Evolutionary conservation across 1,284 basidiomycete genomes (phyloP).

Genomic region (Caloboletus firmus): DNA sequence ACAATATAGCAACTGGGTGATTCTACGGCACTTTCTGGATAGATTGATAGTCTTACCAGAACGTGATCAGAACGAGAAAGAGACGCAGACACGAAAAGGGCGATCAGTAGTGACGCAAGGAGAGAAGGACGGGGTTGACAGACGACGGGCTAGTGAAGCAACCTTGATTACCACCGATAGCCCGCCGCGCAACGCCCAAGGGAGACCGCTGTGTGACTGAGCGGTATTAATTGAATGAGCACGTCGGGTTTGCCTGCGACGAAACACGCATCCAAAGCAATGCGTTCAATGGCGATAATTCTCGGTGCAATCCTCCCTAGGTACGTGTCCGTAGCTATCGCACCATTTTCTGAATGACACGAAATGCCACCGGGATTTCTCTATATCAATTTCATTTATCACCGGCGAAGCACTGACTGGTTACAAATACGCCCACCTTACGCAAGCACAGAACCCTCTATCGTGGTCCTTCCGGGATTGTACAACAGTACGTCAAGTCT

Average conservation of each 20-base stretch:
- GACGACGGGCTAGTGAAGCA: slow-evolving; percentile 13
- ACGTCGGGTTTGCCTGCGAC: not conserved
- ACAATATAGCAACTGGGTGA: slow-evolving; percentile 14
- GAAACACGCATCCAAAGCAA: too few relatives aligned
- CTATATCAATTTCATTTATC: slow-evolving; percentile 34
- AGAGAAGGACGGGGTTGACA: slow-evolving; percentile 10
- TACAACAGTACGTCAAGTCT: not conserved
- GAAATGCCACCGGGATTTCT: slow-evolving; percentile 12
- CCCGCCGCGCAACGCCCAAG: not conserved
- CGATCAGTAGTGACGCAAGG: slow-evolving; percentile 16
- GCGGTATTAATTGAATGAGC: too few relatives aligned
- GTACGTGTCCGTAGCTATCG: slow-evolving; percentile 27
- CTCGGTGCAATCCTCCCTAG: slow-evolving; percentile 29
- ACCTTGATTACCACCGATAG: slow-evolving; percentile 10
- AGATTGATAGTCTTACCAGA: slow-evolving; percentile 15
- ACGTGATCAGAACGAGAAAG: slow-evolving; percentile 2
- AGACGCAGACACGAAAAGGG: not conserved
- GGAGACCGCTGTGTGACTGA: too few relatives aligned
- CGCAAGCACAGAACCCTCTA: slow-evolving; percentile 11
- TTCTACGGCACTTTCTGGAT: slow-evolving; percentile 7
- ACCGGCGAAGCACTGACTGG: slow-evolving; percentile 21
- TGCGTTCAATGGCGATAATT: too few relatives aligned
- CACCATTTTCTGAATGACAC: slow-evolving; percentile 18
- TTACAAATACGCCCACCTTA: slow-evolving; percentile 32
- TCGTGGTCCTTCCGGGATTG: not conserved